Evolutionary conservation across 257 asterid species (phyloP), one percentile per base, ranked within the genome.

Genomic region (Vinca minor): DNA sequence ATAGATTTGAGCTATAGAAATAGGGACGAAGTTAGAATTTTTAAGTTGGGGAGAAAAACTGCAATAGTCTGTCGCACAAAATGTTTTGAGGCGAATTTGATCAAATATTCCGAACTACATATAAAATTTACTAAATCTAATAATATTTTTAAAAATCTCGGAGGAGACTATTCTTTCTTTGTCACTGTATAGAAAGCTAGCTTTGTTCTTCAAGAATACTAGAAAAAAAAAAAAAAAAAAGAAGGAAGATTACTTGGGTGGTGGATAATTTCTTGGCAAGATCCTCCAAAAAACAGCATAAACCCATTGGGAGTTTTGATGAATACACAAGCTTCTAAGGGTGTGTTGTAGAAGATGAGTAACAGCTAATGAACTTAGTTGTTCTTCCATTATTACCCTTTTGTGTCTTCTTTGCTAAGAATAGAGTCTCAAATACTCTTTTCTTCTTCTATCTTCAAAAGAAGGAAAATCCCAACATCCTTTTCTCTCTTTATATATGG

Each of bases 211-310:
- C 13, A 17, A 18, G 12, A 29, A 13, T 5, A 20, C 55, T 17
- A 42, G 5, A 9, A 21, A n/a, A 39, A n/a, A 14, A 7, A 34
- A 34, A 34, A 34, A 2, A 3, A 34, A 34, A 7, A 34, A 34
- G 38, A 7, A 7, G 7, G 3, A 10, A 32, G 8, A 20, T 54
- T 83, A 93, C 99, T 93, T 93, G 49, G 99, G 99, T 52, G 99
- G 99, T 28, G 99, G 99, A 73, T 93, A 89, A 23, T 93, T 93
- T 74, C 99, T 85, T 0, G 99, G 99, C 79, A 93, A 81, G 74
- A 93, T 89, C 75, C 99, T 93, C 99, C 99, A 93, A 32, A 93
- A 93, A 67, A 93, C 99, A 65, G 99, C 99, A 77, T 93, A 93
- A 62, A 93, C 97, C 99, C 99, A 93, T 60, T 93, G 97, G 34